A percentile compares a stretch with the other conserved stretches of the same genome.
phyloP scores from a whole-genome alignment of 2,329 filamentous ascomycete genomes.

The Talaromyces islandicus region DNA sequence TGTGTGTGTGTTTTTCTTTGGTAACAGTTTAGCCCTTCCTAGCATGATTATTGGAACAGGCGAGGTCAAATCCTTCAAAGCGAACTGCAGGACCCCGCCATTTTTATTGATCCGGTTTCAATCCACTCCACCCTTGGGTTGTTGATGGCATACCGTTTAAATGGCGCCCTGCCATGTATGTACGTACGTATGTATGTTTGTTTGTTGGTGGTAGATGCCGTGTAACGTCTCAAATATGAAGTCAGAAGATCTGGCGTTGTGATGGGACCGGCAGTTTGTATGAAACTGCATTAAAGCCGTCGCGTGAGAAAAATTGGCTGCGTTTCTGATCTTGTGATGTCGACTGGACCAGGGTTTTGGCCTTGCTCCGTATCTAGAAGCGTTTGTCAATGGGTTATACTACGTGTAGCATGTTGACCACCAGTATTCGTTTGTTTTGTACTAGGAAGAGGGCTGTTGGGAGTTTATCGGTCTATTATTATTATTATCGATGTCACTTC shows the following conservation, averaged over 20 bases:
- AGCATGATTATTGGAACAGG: not conserved
- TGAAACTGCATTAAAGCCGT: not conserved
- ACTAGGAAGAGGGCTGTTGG: not conserved
- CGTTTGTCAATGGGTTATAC: not conserved
- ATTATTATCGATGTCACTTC: not conserved
- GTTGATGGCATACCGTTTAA: not conserved
- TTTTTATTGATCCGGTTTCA: not conserved
- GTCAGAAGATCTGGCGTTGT: not conserved
- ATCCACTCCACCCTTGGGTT: not conserved
- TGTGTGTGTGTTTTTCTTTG: too few relatives aligned
- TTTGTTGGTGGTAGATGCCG: not conserved
- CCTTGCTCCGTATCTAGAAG: not conserved
- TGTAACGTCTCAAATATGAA: not conserved
- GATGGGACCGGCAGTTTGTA: not conserved
- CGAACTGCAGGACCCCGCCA: not conserved
- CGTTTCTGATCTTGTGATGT: not conserved
- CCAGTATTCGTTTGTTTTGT: not conserved
- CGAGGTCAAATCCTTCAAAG: not conserved
- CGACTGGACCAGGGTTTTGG: too few relatives aligned
- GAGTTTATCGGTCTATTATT: too few relatives aligned
- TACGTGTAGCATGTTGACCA: not conserved
- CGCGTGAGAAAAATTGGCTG: not conserved
- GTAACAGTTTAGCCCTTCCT: not conserved
- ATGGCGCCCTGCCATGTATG: not conserved
- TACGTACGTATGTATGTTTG: too few relatives aligned